These are phyloP conservation scores for Rostrohypoxylon terebratum DNA, from an alignment of 495 filamentous ascomycete genomes.

Conservation along the genomic window DNA sequence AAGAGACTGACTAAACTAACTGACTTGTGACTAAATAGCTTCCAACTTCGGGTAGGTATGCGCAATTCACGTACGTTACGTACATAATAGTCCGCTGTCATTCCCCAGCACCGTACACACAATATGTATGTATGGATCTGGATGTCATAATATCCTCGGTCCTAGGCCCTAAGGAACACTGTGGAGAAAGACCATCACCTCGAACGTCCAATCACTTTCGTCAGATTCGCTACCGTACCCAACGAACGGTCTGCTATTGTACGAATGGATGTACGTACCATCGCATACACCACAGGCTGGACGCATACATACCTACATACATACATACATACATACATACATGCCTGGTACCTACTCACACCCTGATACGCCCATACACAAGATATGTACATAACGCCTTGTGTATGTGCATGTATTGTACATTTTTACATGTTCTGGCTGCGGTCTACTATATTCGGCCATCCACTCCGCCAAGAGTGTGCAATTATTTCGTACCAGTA, in stretches of 20 bases:
- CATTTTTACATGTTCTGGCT: background rate
- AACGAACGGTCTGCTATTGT: slow-evolving; percentile 23
- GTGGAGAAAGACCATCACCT: slow-evolving; percentile 34
- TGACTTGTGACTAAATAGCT: background rate
- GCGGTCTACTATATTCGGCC: slow-evolving; percentile 44
- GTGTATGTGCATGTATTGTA: slow-evolving; percentile 9
- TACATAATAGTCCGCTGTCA: slow-evolving; percentile 25
- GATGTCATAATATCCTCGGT: slow-evolving; percentile 28
- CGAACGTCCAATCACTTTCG: slow-evolving; percentile 26
- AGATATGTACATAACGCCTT: background rate
- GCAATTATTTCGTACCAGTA: slow-evolving; percentile 33
- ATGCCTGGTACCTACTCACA: background rate
- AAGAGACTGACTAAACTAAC: slow-evolving; percentile 3
- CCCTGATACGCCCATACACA: background rate
- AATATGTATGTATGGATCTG: slow-evolving; percentile 3
- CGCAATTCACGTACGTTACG: slow-evolving; percentile 34
- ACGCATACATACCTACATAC: background rate
- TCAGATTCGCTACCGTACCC: slow-evolving; percentile 40
- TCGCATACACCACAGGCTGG: background rate
- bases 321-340: background rate
- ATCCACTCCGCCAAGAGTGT: slow-evolving; percentile 41
- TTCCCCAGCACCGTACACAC: slow-evolving; percentile 26
- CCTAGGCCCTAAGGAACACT: slow-evolving; percentile 27
- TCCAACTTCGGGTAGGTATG: slow-evolving; percentile 32
- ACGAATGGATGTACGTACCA: background rate